A percentile compares a stretch with the other conserved stretches of the same genome.
Conservation (phyloP, 805 yeast genomes). For the Kockiozyma suomiensis region DNA sequence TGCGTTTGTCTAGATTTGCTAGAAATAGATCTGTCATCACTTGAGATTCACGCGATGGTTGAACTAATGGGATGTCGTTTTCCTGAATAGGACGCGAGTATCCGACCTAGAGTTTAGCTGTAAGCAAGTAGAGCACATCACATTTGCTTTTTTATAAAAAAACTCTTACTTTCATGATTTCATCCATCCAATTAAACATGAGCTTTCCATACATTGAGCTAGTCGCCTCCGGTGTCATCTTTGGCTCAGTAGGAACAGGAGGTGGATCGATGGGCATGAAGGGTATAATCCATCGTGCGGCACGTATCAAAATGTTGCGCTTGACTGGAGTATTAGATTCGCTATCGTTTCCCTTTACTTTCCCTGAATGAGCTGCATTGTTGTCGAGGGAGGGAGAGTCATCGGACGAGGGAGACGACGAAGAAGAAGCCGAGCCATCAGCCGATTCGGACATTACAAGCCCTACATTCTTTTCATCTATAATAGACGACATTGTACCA, state of each 20-base stretch:
- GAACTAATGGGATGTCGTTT: constrained; percentile 55
- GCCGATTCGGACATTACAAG: too few relatives aligned
- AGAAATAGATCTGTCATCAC: constrained; percentile 46
- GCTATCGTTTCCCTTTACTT: not conserved
- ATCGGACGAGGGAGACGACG: too few relatives aligned
- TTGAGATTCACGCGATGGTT: constrained; percentile 44
- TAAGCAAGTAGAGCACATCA: too few relatives aligned
- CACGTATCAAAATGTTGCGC: not conserved
- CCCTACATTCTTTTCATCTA: too few relatives aligned
- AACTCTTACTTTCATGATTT: not conserved
- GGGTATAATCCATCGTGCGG: constrained; percentile 1
- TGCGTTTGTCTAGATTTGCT: constrained; percentile 39
- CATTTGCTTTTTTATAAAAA: too few relatives aligned
- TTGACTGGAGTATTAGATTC: not conserved
- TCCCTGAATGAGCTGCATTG: not conserved
- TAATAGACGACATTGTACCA: too few relatives aligned
- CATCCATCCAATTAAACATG: constrained; percentile 5
- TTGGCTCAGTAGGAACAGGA: constrained; percentile 36
- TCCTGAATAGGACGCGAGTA: constrained; percentile 63
- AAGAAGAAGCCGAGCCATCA: too few relatives aligned
- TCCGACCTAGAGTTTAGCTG: constrained; percentile 50
- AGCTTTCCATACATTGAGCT: constrained; percentile 39
- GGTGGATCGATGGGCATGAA: constrained; percentile 14
- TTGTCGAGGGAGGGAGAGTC: not conserved
- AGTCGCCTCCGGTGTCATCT: constrained; percentile 27